Base-by-base conservation (phyloP, 345 rosid species). In the Sapria himalayana region DNA sequence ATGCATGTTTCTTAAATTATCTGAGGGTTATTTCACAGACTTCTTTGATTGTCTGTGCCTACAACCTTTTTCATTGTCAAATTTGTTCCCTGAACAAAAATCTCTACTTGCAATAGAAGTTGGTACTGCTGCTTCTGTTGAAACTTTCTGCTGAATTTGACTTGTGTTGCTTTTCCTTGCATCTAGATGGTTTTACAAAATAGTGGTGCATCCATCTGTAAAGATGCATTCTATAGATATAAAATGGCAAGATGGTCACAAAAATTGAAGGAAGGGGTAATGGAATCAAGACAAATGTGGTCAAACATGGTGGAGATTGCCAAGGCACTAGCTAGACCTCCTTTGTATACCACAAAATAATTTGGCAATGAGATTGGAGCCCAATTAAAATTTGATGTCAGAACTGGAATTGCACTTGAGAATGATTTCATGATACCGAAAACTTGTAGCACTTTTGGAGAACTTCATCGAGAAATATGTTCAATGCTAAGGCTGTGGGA, bases 351-450 rank as follows among this genome's bases (percentile, higher is more conserved):
- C 0, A 84, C 79, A 1, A 84, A 84, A 54, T 84, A 79, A 51
- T 84, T 84, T 51, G 95, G 95, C n/a, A 69, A 73, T 47, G 95
- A 84, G 67, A 86, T 84, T 32, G 95, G 95, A 0, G 95, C 95
- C 2, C 95, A 79, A 52, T 84, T 92, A 15, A 79, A 84, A 24
- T 79, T 84, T 27, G 95, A 79, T 15, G 95, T 69, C 61, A 84
- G 70, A 62, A 73, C 73, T 3, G 95, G 84, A 41, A 71, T 41
- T 11, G 61, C 92, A 4, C 84, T 65, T 45, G 95, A 78, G n/a
- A 84, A 84, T 66, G 95, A 92, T 68, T 81, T 3, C 95, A 84
- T 29, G 81, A 57, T 25, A 79, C 95, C 45, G 33, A 67, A 79
- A 84, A 55, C 92, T 84, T 39, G 89, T 89, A 0, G 69, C 50